A percentile compares a stretch with the other conserved stretches of the same genome.
Conservation (phyloP, 2,329 filamentous ascomycete genomes). For the Tolypocladium tundrense region DNA sequence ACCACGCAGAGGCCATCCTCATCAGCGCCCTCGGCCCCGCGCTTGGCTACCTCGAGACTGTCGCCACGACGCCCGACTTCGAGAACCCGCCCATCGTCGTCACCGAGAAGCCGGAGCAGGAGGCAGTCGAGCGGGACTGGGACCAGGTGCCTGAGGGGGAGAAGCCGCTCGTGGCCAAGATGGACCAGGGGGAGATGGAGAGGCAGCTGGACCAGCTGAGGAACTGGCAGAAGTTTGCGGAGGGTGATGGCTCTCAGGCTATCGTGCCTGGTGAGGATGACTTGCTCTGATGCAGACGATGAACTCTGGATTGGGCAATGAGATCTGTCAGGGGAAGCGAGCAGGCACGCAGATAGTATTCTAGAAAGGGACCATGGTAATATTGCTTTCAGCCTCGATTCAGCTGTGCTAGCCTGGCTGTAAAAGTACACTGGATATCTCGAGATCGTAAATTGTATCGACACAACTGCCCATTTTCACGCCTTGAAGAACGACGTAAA, state of each 20-base stretch:
- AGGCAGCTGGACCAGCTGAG: conserved; percentile 12
- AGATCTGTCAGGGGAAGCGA: neutral
- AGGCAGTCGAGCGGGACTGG: conserved; percentile 19
- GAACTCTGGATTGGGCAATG: neutral
- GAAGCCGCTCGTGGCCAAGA: conserved; percentile 15
- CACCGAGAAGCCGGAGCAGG: conserved; percentile 8
- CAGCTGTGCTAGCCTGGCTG: neutral
- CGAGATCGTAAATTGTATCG: neutral
- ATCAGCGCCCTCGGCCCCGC: conserved; percentile 42
- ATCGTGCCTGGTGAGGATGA: conserved; percentile 6
- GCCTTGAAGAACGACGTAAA: conserved; percentile 29
- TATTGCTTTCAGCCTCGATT: neutral
- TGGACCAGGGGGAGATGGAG: conserved; percentile 11
- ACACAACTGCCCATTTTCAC: conserved; percentile 12
- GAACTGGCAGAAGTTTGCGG: conserved; percentile 14
- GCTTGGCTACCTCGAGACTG: conserved; percentile 50
- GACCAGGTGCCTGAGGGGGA: conserved; percentile 15
- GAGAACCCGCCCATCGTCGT: conserved; percentile 28
- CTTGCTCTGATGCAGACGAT: neutral
- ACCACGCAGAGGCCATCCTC: conserved; percentile 53
- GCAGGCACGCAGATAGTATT: neutral
- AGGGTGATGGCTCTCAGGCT: neutral
- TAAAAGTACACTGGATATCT: neutral
- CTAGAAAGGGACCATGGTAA: neutral
- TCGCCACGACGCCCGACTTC: conserved; percentile 31